Evolutionary conservation across 1,139 yeast genomes (phyloP), one percentile per base, ranked within the genome.

Genomic region (Kodamaea plutei): DNA sequence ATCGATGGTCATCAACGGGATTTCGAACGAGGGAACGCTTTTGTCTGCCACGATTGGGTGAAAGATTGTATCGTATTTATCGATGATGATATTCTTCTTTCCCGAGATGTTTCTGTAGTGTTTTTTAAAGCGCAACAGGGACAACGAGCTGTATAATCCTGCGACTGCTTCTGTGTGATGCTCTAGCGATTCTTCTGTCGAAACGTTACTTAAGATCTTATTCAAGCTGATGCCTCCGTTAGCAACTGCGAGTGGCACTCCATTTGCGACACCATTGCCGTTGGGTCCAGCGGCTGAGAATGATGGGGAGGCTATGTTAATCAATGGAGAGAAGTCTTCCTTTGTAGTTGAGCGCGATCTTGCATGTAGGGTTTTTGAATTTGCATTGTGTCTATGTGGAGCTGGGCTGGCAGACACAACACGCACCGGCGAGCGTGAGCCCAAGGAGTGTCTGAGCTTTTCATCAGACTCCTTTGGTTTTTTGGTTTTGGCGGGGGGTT

Each of bases 31-130:
- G 3, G 73, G 72, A 4, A 66, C 63, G 19, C 52, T 46, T 35
- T 59, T 62, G 40, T 67, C 71, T 33, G 59, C 51, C 3, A 60
- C 55, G 9, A 66, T 56, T 2, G 70, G 69, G 32, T 62, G 70
- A 8, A 67, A 51, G 5, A 68, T 47, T 5, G 56, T 41, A 1
- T 46, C 40, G 28, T 39, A 51, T n/a, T n/a, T n/a, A n/a, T 18
- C 7, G 25, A 15, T 6, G 23, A 28, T 5, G 27, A 23, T 19
- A 9, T 20, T 28, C 38, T 44, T n/a, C 21, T 27, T 31, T 5
- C 44, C 38, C 10, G 36, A 38, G 21, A 41, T 29, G 16, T 35
- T 17, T 16, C 39, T 31, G 40, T 57, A 53, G 47, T 62, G 60
- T 38, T 58, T 55, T 36, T 53, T 53, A 29, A 53, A 32, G 30